A percentile compares a stretch with the other conserved stretches of the same genome.
Evolutionary conservation across 805 yeast species (phyloP).

Genomic region (Saccharomycopsis sp.): DNA sequence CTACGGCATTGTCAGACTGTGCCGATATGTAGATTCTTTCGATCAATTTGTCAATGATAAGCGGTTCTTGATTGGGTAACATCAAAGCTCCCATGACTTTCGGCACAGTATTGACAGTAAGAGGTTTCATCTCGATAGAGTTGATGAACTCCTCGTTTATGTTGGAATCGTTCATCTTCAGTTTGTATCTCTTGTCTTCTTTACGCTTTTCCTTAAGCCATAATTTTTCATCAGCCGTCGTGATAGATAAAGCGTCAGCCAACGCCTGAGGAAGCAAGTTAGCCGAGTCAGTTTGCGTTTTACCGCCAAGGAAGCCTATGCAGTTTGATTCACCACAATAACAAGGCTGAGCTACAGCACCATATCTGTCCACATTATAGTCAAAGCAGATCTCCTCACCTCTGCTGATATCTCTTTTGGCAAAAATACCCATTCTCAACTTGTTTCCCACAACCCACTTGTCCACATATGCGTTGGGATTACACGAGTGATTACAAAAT

Average conservation of each 20-base stretch:
- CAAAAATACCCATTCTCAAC: constrained; percentile 89
- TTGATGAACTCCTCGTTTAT: constrained; percentile 62
- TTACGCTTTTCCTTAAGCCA: constrained; percentile 60
- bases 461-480: constrained; percentile 90
- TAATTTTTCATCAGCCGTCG: constrained; percentile 57
- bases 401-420: constrained; percentile 57
- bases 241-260: constrained; percentile 81
- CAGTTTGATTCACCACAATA: constrained; percentile 92
- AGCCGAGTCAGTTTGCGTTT: constrained; percentile 91
- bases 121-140: constrained; percentile 46
- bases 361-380: constrained; percentile 93
- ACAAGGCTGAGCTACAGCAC: constrained; percentile 90
- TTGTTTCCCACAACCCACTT: constrained; percentile 95
- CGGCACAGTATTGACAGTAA: constrained; percentile 51
- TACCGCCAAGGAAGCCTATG: constrained; percentile 91
- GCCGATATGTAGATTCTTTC: constrained; percentile 55
- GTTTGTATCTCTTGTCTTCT: constrained; percentile 37
- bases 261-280: constrained; percentile 73
- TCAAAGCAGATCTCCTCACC: constrained; percentile 85
- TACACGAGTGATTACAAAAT: constrained; percentile 91
- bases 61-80: constrained; percentile 57
- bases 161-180: constrained; percentile 43
- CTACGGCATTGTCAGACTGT: constrained; percentile 29
- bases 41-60: constrained; percentile 59
- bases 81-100: constrained; percentile 75